phyloP scores from a whole-genome alignment of 2,329 filamentous ascomycete species.

The Cladosporium sp. region DNA sequence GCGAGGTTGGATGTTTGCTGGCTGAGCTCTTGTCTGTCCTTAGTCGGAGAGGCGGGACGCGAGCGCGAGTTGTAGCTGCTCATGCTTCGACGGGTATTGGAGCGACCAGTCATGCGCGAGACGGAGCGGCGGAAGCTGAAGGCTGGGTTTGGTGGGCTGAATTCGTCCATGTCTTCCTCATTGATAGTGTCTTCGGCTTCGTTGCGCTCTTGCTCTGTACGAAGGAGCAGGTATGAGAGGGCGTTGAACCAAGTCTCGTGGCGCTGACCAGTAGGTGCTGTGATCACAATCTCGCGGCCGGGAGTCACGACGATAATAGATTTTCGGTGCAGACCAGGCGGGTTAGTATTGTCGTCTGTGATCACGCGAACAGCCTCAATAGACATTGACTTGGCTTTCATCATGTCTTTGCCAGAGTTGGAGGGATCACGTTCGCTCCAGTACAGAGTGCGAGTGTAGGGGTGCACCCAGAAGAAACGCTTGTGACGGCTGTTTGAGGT shows the following conservation, averaged over 20 bases:
- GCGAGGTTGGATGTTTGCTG: not conserved
- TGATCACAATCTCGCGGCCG: constrained; percentile 86
- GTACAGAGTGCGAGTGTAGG: constrained; percentile 92
- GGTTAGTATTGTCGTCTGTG: constrained; percentile 90
- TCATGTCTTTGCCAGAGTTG: constrained; percentile 68
- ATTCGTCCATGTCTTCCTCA: constrained; percentile 64
- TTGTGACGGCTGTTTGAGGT: constrained; percentile 87
- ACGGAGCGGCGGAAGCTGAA: constrained; percentile 44
- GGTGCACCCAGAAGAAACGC: constrained; percentile 98
- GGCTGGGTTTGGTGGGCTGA: constrained; percentile 59
- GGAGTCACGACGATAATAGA: constrained; percentile 87
- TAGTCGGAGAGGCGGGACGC: constrained; percentile 30
- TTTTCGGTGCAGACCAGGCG: constrained; percentile 90
- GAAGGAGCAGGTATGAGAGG: constrained; percentile 82
- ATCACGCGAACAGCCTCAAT: constrained; percentile 93
- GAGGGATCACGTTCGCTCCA: constrained; percentile 92
- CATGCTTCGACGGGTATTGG: constrained; percentile 34
- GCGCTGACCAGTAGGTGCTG: constrained; percentile 84
- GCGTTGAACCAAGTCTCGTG: constrained; percentile 99
- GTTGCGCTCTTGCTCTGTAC: constrained; percentile 52
- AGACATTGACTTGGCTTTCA: constrained; percentile 81
- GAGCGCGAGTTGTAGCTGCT: constrained; percentile 33
- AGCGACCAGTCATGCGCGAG: constrained; percentile 56
- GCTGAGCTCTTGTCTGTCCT: constrained; percentile 13
- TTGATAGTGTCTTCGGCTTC: constrained; percentile 55